Evolutionary conservation across 805 yeast species (phyloP).

Genomic region (Dipodascus geniculatus): DNA sequence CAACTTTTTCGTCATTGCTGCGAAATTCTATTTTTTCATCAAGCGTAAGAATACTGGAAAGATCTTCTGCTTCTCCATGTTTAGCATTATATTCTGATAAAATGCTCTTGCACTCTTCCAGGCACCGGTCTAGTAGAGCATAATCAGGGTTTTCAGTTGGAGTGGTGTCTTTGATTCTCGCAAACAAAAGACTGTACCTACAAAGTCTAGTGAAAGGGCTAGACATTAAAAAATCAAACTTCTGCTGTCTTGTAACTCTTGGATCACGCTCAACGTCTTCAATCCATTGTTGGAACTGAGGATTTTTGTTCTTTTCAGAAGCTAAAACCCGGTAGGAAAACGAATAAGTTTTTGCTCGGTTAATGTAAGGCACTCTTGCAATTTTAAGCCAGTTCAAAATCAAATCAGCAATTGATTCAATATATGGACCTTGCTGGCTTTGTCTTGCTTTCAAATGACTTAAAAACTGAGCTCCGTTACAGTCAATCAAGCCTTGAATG

Average conservation of each 20-base stretch:
- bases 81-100: slow-evolving; percentile 48
- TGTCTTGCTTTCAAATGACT: slow-evolving; percentile 48
- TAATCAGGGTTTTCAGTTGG: slow-evolving; percentile 40
- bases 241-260: slow-evolving; percentile 28
- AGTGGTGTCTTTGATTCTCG: slow-evolving; percentile 43
- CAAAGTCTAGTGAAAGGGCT: slow-evolving; percentile 40
- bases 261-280: slow-evolving; percentile 38
- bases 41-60: slow-evolving; percentile 41
- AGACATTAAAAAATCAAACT: slow-evolving; percentile 40
- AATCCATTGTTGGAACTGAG: slow-evolving; percentile 48
- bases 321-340: slow-evolving; percentile 33
- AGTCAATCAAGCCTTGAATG: slow-evolving; percentile 41
- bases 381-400: slow-evolving; percentile 52
- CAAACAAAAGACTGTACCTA: slow-evolving; percentile 49
- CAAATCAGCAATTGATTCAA: slow-evolving; percentile 51
- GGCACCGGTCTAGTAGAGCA: slow-evolving; percentile 38
- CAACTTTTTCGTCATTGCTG: slow-evolving; percentile 31
- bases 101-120: slow-evolving; percentile 42
- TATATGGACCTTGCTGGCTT: slow-evolving; percentile 51
- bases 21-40: slow-evolving; percentile 45
- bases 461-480: slow-evolving; percentile 43
- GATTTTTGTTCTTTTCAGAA: slow-evolving; percentile 27
- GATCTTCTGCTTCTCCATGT: slow-evolving; percentile 49
- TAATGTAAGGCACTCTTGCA: slow-evolving; percentile 42
- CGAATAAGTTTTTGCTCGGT: slow-evolving; percentile 39